Evolutionary conservation across 345 rosid species (phyloP).

Genomic region (Lepidium aucheri): DNA sequence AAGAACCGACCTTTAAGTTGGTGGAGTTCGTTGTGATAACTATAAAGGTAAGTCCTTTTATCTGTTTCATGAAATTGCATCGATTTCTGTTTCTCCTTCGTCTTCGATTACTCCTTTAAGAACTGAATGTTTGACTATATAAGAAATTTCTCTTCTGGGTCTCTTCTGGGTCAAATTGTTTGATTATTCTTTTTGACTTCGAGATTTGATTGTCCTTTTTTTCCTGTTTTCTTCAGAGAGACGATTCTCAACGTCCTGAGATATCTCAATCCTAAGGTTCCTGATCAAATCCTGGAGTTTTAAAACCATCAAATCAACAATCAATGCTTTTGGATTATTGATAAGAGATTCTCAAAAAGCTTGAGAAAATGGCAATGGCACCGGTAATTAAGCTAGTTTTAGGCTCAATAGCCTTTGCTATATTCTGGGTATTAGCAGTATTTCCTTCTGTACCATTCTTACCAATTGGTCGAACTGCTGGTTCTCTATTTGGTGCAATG

Average conservation of each 20-base stretch:
- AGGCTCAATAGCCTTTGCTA: slow-evolving; percentile 60
- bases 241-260: background rate
- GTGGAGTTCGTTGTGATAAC: background rate
- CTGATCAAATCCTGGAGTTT: background rate
- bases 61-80: background rate
- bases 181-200: background rate
- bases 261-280: background rate
- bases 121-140: background rate
- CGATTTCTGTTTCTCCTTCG: background rate
- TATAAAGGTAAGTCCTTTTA: slow-evolving; percentile 3
- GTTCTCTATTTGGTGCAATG: slow-evolving; percentile 75
- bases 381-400: slow-evolving; percentile 39
- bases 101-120: background rate
- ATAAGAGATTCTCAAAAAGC: background rate
- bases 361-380: slow-evolving; percentile 50
- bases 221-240: background rate
- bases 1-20: background rate
- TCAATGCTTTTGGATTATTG: background rate
- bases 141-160: no score
- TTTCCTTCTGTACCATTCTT: slow-evolving; percentile 70
- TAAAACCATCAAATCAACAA: background rate
- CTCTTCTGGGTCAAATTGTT: no score
- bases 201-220: background rate
- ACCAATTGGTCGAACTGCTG: slow-evolving; percentile 87
- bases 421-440: slow-evolving; percentile 82